Percentiles rank a stretch among this genome's conserved stretches.
Evolutionary conservation across 768 basidiomycete genomes (phyloP).

Genomic region (Macrolepiota albuminosa): DNA sequence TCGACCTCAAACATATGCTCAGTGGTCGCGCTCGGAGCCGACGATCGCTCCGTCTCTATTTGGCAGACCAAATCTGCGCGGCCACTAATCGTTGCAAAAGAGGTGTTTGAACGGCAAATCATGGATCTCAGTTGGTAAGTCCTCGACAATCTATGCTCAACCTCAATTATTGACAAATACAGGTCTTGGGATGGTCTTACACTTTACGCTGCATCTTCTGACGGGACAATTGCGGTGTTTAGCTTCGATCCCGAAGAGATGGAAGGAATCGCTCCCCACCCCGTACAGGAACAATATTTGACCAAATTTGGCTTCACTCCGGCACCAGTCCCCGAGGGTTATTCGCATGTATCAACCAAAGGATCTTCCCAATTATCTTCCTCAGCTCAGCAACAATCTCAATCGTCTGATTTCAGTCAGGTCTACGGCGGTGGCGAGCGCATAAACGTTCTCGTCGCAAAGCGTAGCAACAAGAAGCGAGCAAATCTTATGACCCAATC

Average conservation of each 20-base stretch:
- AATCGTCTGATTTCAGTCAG: conserved; percentile 24
- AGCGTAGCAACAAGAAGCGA: conserved; percentile 67
- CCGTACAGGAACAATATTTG: conserved; percentile 74
- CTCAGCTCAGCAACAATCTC: conserved; percentile 23
- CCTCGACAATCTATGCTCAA: conserved; percentile 1
- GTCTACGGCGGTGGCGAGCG: conserved; percentile 47
- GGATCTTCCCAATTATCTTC: conserved; percentile 34
- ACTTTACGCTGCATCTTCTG: conserved; percentile 92
- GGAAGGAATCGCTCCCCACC: conserved; percentile 73
- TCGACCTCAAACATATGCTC: conserved; percentile 84
- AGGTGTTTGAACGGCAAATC: conserved; percentile 91
- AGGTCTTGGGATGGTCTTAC: conserved; percentile 94
- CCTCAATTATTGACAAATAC: conserved; percentile 1
- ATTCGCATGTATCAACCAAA: conserved; percentile 45
- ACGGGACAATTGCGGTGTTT: conserved; percentile 90
- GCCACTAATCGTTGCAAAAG: conserved; percentile 88
- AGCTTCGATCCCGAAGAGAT: conserved; percentile 76
- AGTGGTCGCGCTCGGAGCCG: conserved; percentile 89
- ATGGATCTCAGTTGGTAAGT: conserved; percentile 93
- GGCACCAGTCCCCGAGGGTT: conserved; percentile 67
- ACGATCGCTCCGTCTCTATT: conserved; percentile 89
- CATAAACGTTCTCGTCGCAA: conserved; percentile 72
- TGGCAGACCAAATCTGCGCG: conserved; percentile 94
- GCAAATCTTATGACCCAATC: conserved; percentile 22
- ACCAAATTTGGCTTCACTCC: conserved; percentile 74